Evolutionary conservation across 805 yeast species (phyloP).

Genomic region (Ogataea dorogensis): DNA sequence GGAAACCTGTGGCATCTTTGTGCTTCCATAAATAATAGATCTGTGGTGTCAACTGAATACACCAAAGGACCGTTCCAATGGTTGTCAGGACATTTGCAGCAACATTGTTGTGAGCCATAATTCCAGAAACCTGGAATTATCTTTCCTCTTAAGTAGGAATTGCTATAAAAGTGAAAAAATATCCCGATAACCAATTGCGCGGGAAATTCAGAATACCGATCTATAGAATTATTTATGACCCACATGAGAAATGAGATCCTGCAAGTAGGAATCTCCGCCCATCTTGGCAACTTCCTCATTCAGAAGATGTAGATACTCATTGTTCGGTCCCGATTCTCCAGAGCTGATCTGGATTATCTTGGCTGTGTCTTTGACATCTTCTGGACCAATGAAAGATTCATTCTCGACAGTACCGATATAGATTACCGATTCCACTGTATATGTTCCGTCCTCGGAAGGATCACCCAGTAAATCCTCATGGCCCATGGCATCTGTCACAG

Average conservation of each 20-base stretch:
- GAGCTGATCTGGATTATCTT: constrained; percentile 47
- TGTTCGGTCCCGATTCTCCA: constrained; percentile 85
- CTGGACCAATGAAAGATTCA: constrained; percentile 85
- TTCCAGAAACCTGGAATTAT: too few relatives aligned
- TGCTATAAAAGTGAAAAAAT: constrained; percentile 1
- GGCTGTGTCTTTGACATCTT: constrained; percentile 58
- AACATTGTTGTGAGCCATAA: constrained; percentile 25
- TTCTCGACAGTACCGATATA: constrained; percentile 84
- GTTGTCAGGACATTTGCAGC: constrained; percentile 81
- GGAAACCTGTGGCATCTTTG: constrained; percentile 87
- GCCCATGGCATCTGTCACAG: constrained; percentile 35
- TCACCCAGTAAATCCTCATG: constrained; percentile 27
- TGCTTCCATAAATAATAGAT: constrained; percentile 61
- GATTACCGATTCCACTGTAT: constrained; percentile 54
- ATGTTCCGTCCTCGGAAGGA: constrained; percentile 38
- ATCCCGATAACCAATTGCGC: constrained; percentile 7
- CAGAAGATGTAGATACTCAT: constrained; percentile 63
- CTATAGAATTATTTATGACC: background rate
- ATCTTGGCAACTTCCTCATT: constrained; percentile 46
- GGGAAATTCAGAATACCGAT: constrained; percentile 2
- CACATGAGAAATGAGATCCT: constrained; percentile 15
- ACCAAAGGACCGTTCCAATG: constrained; percentile 90
- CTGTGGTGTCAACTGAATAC: constrained; percentile 84
- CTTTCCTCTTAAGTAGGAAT: too few relatives aligned
- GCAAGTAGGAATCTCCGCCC: constrained; percentile 43